These are phyloP conservation scores for Mycena kentingensis DNA, from an alignment of 768 basidiomycete species.

Conservation along the genomic window DNA sequence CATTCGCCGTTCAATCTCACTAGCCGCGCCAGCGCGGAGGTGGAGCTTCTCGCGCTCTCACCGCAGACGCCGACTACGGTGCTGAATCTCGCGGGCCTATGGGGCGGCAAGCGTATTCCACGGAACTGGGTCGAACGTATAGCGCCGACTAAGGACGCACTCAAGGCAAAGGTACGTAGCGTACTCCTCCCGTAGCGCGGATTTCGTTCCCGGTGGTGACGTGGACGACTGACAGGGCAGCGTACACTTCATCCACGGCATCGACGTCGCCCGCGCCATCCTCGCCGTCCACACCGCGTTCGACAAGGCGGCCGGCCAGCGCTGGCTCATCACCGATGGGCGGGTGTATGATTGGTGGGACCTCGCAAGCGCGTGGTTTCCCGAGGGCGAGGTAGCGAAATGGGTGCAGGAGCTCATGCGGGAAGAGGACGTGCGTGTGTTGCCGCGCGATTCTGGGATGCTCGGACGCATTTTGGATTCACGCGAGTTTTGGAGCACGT, in stretches of 20 bases:
- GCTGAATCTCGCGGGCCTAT: slow-evolving; percentile 63
- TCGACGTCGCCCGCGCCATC: slow-evolving; percentile 60
- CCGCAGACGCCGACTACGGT: slow-evolving; percentile 49
- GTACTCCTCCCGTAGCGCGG: not conserved
- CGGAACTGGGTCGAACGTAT: slow-evolving; percentile 56
- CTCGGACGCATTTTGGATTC: slow-evolving; percentile 61
- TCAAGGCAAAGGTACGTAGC: slow-evolving; percentile 47
- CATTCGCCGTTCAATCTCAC: slow-evolving; percentile 48
- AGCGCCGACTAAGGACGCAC: slow-evolving; percentile 56
- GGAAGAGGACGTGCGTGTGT: slow-evolving; percentile 48
- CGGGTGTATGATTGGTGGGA: slow-evolving; percentile 74
- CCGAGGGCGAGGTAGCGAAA: slow-evolving; percentile 39
- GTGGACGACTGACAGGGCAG: slow-evolving; percentile 43
- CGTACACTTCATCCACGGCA: slow-evolving; percentile 62
- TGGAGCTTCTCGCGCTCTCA: slow-evolving; percentile 52
- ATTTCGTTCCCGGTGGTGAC: not conserved
- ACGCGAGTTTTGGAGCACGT: slow-evolving; percentile 60
- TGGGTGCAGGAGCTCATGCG: slow-evolving; percentile 66
- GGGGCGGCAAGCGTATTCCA: slow-evolving; percentile 55
- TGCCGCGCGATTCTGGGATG: slow-evolving; percentile 51
- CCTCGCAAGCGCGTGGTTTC: slow-evolving; percentile 57
- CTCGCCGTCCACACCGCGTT: slow-evolving; percentile 56
- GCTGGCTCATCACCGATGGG: slow-evolving; percentile 58
- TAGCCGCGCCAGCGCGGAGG: slow-evolving; percentile 52
- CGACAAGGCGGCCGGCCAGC: slow-evolving; percentile 46